Percentiles rank a stretch among this genome's conserved stretches.
Evolutionary conservation across 2,329 filamentous ascomycete species (phyloP).

Genomic region (Neocucurbitaria cava): DNA sequence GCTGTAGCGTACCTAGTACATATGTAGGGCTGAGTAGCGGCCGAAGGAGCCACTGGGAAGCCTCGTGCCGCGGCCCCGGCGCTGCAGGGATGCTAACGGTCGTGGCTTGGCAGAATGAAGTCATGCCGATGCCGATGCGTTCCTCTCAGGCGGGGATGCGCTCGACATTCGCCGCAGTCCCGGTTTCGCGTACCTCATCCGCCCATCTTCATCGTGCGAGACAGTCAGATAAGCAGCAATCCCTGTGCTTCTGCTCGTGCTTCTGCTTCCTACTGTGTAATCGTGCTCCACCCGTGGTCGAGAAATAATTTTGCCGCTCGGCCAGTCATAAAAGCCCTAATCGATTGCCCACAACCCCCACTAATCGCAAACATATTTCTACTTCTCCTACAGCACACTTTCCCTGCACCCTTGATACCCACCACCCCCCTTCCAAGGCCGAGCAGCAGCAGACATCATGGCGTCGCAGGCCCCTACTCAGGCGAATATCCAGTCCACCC

Average conservation of each 20-base stretch:
- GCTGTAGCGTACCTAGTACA: no score
- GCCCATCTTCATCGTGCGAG: slow-evolving; percentile 10
- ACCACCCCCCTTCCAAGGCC: slow-evolving; percentile 1
- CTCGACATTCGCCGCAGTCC: slow-evolving; percentile 19
- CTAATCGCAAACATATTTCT: slow-evolving; percentile 29
- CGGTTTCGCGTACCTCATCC: slow-evolving; percentile 7
- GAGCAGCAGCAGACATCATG: slow-evolving; percentile 31
- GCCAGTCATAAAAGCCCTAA: slow-evolving; percentile 30
- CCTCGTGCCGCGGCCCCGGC: slow-evolving; percentile 20
- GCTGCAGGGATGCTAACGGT: slow-evolving; percentile 22
- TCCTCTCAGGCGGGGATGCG: background rate
- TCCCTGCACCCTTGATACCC: background rate
- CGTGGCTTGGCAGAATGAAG: slow-evolving; percentile 9
- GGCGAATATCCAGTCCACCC: slow-evolving; percentile 52
- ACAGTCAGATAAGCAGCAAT: slow-evolving; percentile 4
- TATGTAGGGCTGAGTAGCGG: slow-evolving; percentile 22
- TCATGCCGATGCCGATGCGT: slow-evolving; percentile 10
- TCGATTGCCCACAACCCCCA: slow-evolving; percentile 34
- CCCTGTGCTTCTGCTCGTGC: no score
- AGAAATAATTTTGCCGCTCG: slow-evolving; percentile 26
- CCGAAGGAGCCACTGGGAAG: no score
- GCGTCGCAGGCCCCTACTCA: slow-evolving; percentile 44
- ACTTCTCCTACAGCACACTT: slow-evolving; percentile 7
- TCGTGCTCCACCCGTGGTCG: slow-evolving; percentile 8
- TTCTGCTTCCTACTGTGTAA: slow-evolving; percentile 12